phyloP scores from a whole-genome alignment of 768 basidiomycete genomes.

The Lactarius deliciosus region DNA sequence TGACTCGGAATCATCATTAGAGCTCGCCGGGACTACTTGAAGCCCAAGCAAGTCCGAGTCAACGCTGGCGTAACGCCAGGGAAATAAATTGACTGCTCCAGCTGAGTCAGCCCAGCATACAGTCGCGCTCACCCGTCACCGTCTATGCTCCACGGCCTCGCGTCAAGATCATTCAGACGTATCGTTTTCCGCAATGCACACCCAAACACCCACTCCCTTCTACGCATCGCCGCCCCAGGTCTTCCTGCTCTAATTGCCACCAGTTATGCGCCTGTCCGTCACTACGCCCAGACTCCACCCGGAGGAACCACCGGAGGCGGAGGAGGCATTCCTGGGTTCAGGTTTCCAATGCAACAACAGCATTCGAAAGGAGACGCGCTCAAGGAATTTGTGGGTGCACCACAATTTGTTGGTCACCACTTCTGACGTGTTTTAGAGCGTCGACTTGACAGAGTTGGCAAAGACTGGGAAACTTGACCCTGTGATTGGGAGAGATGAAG shows the following conservation, averaged over 20 bases:
- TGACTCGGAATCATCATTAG: too few species aligned
- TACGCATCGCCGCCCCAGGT: not conserved
- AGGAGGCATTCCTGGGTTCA: conserved; percentile 62
- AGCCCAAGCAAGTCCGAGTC: too few species aligned
- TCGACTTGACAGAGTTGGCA: conserved; percentile 83
- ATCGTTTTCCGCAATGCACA: not conserved
- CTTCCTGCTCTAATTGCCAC: not conserved
- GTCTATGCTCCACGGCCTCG: conserved; percentile 17
- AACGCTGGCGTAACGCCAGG: too few species aligned
- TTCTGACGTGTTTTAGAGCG: conserved; percentile 49
- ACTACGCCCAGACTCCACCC: conserved; percentile 52
- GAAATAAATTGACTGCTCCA: too few species aligned
- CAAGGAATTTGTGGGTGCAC: conserved; percentile 68
- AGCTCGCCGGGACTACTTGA: too few species aligned
- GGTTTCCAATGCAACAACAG: conserved; percentile 47
- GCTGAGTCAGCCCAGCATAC: too few species aligned
- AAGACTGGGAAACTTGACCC: conserved; percentile 86
- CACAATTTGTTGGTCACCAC: not conserved
- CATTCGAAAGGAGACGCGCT: conserved; percentile 81
- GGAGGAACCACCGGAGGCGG: conserved; percentile 38
- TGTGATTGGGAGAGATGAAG: conserved; percentile 86
- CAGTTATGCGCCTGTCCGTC: conserved; percentile 29
- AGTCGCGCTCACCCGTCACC: too few species aligned
- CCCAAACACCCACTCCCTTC: not conserved
- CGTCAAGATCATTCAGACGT: conserved; percentile 11